These are phyloP conservation scores for Phytophthora litchii DNA, from an alignment of 352 stramenopile species.

Conservation along the genomic window DNA sequence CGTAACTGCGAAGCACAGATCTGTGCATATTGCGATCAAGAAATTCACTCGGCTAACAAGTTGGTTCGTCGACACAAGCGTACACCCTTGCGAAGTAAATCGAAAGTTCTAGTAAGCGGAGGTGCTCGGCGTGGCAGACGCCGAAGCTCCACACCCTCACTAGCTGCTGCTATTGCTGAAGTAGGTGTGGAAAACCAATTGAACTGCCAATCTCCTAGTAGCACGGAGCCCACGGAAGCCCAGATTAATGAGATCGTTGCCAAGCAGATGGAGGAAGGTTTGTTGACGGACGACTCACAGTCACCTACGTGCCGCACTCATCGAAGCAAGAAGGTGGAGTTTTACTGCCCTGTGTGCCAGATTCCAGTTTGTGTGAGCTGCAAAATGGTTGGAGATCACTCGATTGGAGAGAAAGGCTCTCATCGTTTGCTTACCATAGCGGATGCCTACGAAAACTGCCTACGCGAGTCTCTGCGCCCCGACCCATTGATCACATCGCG, in stretches of 20 bases:
- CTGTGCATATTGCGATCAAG: conserved; percentile 67
- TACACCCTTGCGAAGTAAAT: conserved; percentile 38
- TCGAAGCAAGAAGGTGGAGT: conserved; percentile 67
- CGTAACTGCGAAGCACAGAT: conserved; percentile 71
- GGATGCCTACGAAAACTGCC: conserved; percentile 69
- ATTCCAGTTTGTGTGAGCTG: conserved; percentile 75
- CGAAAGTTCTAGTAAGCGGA: conserved; percentile 17
- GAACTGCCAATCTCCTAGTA: conserved; percentile 8
- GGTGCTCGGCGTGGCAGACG: conserved; percentile 34
- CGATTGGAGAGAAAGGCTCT: conserved; percentile 73
- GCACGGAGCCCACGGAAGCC: conserved; percentile 17
- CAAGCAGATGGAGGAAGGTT: conserved; percentile 56
- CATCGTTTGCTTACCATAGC: conserved; percentile 67
- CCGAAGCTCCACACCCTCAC: conserved; percentile 44
- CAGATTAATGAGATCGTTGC: conserved; percentile 43
- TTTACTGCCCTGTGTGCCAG: conserved; percentile 73
- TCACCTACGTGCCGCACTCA: conserved; percentile 49
- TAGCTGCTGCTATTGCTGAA: conserved; percentile 26
- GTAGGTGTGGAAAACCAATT: conserved; percentile 4
- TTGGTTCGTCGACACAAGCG: conserved; percentile 75
- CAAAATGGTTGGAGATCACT: conserved; percentile 86
- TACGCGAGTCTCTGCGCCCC: conserved; percentile 65
- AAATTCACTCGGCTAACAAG: conserved; percentile 85
- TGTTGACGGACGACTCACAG: conserved; percentile 34
- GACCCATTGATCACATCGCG: conserved; percentile 75